Base-by-base conservation (phyloP, 2,329 filamentous ascomycete species). In the Hypoxylon rubiginosum region DNA sequence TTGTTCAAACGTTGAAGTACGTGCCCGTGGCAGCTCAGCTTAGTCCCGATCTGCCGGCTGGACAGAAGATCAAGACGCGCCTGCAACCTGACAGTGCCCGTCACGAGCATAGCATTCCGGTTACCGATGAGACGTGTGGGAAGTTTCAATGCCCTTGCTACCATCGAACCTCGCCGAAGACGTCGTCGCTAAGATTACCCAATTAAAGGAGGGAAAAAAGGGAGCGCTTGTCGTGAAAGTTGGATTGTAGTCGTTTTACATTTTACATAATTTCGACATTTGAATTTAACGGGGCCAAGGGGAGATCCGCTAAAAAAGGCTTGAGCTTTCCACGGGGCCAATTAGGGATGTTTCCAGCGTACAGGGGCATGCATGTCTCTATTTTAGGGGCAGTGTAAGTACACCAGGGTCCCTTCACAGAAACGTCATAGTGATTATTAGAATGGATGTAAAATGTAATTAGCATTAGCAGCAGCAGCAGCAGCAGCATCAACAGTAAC, bases 81-180 rank as follows among this genome's bases (percentile, higher is more conserved):
- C 54, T 62, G 39, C 36, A 52, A 55, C 58, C 62, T 32, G 17
- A 50, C 50, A 30, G 24, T 57, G 28, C n/a, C 28, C 45, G 21
- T 61, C 43, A 58, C 24, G 58, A 55, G 56, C 62, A 62, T 54
- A 61, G 17, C 39, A 61, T 66, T 56, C 34, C 24, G 6, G 19
- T 41, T n/a, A n/a, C 13, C 6, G 15, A 28, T 15, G 46, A 10
- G 41, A 10, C 19, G 19, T 48, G 4, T 26, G 19, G 13, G 43
- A 4, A 24, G 24, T 4, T 46, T 8, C 2, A 13, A 9, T n/a
- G 52, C 50, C 11, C 48, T 34, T 34, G 26, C 4, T 53, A 7
- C 6, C 21, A 1, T 41, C 17, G 13, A 36, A 10, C 39, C 45
- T 57, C 52, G 24, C 26, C 13, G 28, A 36, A 19, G 32, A 28